Percentiles rank a stretch among this genome's conserved stretches.
Evolutionary conservation across 345 rosid genomes (phyloP).

Genomic region (Gossypium sturtianum): DNA sequence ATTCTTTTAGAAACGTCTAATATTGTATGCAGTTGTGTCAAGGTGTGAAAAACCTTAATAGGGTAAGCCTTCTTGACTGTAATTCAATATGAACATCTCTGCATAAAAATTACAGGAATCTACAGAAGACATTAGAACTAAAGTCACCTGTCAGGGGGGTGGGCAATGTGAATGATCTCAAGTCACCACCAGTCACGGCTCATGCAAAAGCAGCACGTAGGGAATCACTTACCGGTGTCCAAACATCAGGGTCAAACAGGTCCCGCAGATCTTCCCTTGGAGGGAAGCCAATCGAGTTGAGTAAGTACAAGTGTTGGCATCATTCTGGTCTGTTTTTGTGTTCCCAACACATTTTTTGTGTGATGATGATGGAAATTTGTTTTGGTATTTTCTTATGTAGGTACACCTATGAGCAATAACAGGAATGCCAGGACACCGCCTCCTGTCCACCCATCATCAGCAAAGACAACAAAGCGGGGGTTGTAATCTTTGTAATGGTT

Average conservation of each 20-base stretch:
- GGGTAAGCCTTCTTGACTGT: neutral
- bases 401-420: conserved; percentile 26
- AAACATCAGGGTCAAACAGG: conserved; percentile 34
- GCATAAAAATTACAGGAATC: conserved; percentile 32
- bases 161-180: conserved; percentile 23
- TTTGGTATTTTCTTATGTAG: conserved; percentile 16
- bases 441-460: conserved; percentile 42
- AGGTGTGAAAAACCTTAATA: neutral
- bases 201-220: conserved; percentile 53
- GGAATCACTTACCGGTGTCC: conserved; percentile 68
- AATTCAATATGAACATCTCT: neutral
- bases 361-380: conserved; percentile 6
- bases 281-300: conserved; percentile 46
- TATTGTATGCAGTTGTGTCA: neutral
- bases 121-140: conserved; percentile 27
- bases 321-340: neutral
- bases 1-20: neutral
- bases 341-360: neutral
- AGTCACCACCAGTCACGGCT: conserved; percentile 44
- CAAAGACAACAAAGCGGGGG: conserved; percentile 38
- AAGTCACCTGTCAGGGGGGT: conserved; percentile 33
- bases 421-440: conserved; percentile 81
- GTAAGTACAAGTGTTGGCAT: conserved; percentile 27
- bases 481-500: conserved; percentile 18
- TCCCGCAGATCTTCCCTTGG: conserved; percentile 80